Base-by-base conservation (phyloP, 305 asterid species). In the Euphrasia arctica region DNA sequence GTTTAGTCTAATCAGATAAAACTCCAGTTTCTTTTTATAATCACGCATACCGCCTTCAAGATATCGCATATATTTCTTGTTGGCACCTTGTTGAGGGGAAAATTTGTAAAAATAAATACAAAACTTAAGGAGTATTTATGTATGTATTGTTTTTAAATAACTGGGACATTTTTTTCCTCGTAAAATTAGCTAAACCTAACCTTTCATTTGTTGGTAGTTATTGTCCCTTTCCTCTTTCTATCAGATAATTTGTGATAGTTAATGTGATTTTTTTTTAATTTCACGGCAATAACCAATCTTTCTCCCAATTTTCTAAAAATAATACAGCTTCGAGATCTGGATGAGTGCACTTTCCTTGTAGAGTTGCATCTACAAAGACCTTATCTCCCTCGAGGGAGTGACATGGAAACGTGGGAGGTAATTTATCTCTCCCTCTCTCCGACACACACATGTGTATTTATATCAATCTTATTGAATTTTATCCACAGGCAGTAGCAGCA, bases 331-430 rank as follows among this genome's bases (percentile, higher is more conserved):
- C 78, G 54, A 51, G 86, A 93, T 79, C 71, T 85, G 52, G 92
- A 86, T 25, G 82, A 79, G 71, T 93, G 96, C 84, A 82, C 85
- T 32, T 86, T 93, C 77, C 95, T 93, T 10, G 80, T 93, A 43
- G 99, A 93, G 67, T 69, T 93, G 76, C 97, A 90, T 68, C 90
- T 90, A 62, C 87, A 83, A 57, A 79, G 99, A 63, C 99, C 97
- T 63, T 80, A 81, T 73, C 77, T 79, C 49, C 73, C 87, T 66
- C 86, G 97, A 47, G 99, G 99, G 66, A 85, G 87, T 62, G 95
- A 93, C 90, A 65, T 86, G 79, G 64, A 84, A 54, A 84, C 85
- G 25, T 90, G 99, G 99, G 99, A 90, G 99, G 99, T 92, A 63
- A 57, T 51, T 62, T 51, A 57, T 54, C 56, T 18, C 31, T 63